A percentile compares a stretch with the other conserved stretches of the same genome.
These are phyloP conservation scores for Turritis glabra DNA, from an alignment of 345 rosid species.

Conservation along the genomic window DNA sequence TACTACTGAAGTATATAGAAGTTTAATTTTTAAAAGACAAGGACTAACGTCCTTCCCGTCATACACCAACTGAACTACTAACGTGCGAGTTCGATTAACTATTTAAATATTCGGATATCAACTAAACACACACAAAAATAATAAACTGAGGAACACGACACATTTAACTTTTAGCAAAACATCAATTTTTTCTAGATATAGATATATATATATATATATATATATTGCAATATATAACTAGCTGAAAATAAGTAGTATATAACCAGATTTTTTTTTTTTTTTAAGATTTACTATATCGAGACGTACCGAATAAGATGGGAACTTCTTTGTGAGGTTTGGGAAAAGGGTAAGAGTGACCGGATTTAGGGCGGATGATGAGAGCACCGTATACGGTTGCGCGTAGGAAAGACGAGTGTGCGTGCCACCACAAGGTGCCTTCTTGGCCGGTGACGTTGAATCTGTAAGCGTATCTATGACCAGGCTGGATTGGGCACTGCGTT, in stretches of 20 bases:
- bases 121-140: background rate
- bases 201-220: no score
- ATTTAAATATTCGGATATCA: background rate
- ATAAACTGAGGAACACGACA: background rate
- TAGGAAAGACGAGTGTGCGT: conserved; percentile 67
- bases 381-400: conserved; percentile 94
- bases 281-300: background rate
- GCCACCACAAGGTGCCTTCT: conserved; percentile 98
- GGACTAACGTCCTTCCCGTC: conserved; percentile 13
- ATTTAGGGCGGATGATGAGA: conserved; percentile 66
- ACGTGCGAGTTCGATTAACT: conserved; percentile 3
- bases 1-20: background rate
- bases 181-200: background rate
- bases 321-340: conserved; percentile 73
- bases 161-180: background rate
- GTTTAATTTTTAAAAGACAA: background rate
- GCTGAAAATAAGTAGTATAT: background rate
- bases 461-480: conserved; percentile 65
- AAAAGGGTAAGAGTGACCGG: conserved; percentile 68
- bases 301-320: conserved; percentile 70
- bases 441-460: conserved; percentile 60
- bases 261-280: background rate
- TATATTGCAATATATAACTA: background rate
- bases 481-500: conserved; percentile 80
- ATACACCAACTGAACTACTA: conserved; percentile 11